Conservation (phyloP, 768 basidiomycete genomes). For the Boletus fagicola region DNA sequence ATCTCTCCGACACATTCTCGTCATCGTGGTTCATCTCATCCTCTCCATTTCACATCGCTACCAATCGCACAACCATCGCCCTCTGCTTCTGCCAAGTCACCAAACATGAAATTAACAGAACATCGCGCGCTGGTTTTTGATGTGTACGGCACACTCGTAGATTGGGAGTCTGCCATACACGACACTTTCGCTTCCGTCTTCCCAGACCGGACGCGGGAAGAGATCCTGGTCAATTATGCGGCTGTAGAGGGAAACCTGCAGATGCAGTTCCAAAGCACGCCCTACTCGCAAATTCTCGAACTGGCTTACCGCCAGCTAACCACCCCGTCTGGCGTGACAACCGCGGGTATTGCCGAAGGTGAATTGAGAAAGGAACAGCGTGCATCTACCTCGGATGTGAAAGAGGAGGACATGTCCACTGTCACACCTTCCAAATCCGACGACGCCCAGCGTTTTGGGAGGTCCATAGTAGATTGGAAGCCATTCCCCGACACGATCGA, state of each 20-base stretch:
- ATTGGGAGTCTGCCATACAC: slow-evolving; percentile 74
- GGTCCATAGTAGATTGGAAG: slow-evolving; percentile 60
- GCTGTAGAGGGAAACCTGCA: slow-evolving; percentile 58
- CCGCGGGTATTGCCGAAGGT: slow-evolving; percentile 30
- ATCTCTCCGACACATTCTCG: background rate
- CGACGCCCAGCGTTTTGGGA: slow-evolving; percentile 51
- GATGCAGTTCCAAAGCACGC: slow-evolving; percentile 52
- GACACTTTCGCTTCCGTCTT: slow-evolving; percentile 39
- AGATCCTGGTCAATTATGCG: slow-evolving; percentile 51
- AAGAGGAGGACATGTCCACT: background rate
- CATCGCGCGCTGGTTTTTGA: slow-evolving; percentile 60
- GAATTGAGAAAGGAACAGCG: slow-evolving; percentile 21
- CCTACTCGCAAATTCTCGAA: slow-evolving; percentile 62
- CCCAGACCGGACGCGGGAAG: slow-evolving; percentile 24
- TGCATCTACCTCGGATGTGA: slow-evolving; percentile 4
- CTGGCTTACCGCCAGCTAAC: slow-evolving; percentile 34
- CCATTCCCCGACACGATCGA: slow-evolving; percentile 64
- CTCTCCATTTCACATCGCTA: background rate
- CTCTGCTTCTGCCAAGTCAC: slow-evolving; percentile 2
- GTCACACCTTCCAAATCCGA: background rate
- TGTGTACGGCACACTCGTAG: slow-evolving; percentile 72
- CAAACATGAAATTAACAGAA: slow-evolving; percentile 13
- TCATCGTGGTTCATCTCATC: background rate
- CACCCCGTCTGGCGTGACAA: slow-evolving; percentile 36
- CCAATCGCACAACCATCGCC: slow-evolving; percentile 22